Conservation (phyloP, 2,329 filamentous ascomycete species). For the Truncatella angustata region DNA sequence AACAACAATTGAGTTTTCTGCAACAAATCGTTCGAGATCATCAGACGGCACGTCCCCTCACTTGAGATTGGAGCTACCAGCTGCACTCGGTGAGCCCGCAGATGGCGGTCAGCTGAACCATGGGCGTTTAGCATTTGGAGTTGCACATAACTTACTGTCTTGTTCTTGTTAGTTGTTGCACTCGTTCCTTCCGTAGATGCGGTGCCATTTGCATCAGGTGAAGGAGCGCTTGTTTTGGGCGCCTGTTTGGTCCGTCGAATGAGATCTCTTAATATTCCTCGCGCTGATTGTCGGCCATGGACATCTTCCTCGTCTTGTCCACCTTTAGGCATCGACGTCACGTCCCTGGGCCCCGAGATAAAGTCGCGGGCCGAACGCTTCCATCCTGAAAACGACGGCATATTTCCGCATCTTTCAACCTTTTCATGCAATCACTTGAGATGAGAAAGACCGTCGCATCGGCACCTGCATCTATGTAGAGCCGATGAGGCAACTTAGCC, state of each 20-base stretch:
- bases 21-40: conserved; percentile 14
- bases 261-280: conserved; percentile 20
- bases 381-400: conserved; percentile 22
- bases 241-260: conserved; percentile 23
- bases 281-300: conserved; percentile 12
- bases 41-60: conserved; percentile 14
- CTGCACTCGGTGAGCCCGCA: not conserved
- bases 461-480: not conserved
- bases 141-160: conserved; percentile 7
- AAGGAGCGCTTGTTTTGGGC: not conserved
- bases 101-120: conserved; percentile 4
- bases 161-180: not conserved
- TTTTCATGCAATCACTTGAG: no score
- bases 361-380: conserved; percentile 22
- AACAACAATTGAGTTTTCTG: conserved; percentile 7
- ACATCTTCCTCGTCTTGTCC: conserved; percentile 13
- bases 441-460: not conserved
- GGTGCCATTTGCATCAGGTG: not conserved
- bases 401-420: conserved; percentile 12
- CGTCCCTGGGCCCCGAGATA: conserved; percentile 17
- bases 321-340: not conserved
- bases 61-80: conserved; percentile 10
- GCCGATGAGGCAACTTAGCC: no score
- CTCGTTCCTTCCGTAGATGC: conserved; percentile 6
- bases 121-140: not conserved